A percentile compares a stretch with the other conserved stretches of the same genome.
Conservation (phyloP, 2,329 filamentous ascomycete genomes). For the Claviceps quebecensis region DNA sequence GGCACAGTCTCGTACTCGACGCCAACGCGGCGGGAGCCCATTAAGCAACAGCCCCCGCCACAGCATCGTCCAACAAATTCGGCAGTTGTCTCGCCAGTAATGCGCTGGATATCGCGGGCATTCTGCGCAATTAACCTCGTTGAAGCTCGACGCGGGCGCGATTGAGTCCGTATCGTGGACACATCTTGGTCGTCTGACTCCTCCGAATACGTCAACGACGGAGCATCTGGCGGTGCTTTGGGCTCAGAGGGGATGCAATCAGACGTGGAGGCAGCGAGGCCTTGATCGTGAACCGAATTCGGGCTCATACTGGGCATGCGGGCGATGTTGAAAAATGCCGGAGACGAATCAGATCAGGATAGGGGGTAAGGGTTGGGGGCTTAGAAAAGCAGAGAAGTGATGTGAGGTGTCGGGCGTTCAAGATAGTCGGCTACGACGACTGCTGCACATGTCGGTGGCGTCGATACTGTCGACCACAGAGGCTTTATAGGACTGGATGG, state of each 20-base stretch:
- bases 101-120: constrained; percentile 46
- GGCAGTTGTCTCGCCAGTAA: constrained; percentile 49
- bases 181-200: constrained; percentile 47
- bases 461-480: background rate
- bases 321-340: background rate
- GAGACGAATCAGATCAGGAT: background rate
- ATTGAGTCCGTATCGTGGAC: constrained; percentile 27
- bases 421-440: background rate
- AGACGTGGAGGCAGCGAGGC: constrained; percentile 25
- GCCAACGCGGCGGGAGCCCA: constrained; percentile 28
- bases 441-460: background rate
- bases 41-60: constrained; percentile 50
- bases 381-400: background rate
- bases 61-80: constrained; percentile 50
- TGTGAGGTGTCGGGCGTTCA: background rate
- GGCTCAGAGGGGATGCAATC: constrained; percentile 32
- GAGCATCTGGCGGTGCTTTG: constrained; percentile 35
- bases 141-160: constrained; percentile 48
- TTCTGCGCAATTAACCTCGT: constrained; percentile 53
- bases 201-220: constrained; percentile 49
- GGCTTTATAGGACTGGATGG: background rate
- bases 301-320: constrained; percentile 16
- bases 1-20: constrained; percentile 38
- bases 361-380: too few relatives aligned
- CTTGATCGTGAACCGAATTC: constrained; percentile 20